phyloP scores from a whole-genome alignment of 139 green algal species.

The Micractinium conductrix region DNA sequence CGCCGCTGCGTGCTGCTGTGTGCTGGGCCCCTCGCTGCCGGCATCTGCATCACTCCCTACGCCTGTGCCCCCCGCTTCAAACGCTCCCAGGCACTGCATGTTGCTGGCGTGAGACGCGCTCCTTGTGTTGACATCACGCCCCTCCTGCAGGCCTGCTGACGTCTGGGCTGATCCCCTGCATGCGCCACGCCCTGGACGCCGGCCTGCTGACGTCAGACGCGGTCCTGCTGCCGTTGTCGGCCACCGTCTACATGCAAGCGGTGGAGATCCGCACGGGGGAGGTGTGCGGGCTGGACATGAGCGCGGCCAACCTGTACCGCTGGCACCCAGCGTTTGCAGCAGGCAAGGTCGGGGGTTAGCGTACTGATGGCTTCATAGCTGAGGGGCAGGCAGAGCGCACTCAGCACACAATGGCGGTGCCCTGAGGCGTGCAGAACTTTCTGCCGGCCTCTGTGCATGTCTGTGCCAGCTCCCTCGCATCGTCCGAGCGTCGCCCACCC shows the following conservation, averaged over 20 bases:
- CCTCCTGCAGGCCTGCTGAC: slow-evolving; percentile 61
- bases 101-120: too few relatives aligned
- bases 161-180: slow-evolving; percentile 63
- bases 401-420: too few relatives aligned
- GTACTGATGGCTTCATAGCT: too few relatives aligned
- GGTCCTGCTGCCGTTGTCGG: slow-evolving; percentile 66
- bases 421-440: not conserved
- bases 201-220: slow-evolving; percentile 63
- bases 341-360: too few relatives aligned
- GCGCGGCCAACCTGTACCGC: slow-evolving; percentile 61
- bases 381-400: too few relatives aligned
- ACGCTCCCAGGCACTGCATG: too few relatives aligned
- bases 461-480: not conserved
- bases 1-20: too few relatives aligned
- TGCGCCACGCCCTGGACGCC: slow-evolving; percentile 60
- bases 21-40: too few relatives aligned
- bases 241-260: slow-evolving; percentile 73
- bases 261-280: slow-evolving; percentile 56
- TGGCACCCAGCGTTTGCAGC: slow-evolving; percentile 63
- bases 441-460: not conserved
- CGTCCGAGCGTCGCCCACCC: too few relatives aligned
- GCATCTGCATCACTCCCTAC: too few relatives aligned
- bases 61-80: too few relatives aligned
- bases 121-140: too few relatives aligned
- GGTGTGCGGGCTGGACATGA: slow-evolving; percentile 69